Evolutionary conservation across 1,284 basidiomycete species (phyloP).

Genomic region (Rhodotorula sp.): DNA sequence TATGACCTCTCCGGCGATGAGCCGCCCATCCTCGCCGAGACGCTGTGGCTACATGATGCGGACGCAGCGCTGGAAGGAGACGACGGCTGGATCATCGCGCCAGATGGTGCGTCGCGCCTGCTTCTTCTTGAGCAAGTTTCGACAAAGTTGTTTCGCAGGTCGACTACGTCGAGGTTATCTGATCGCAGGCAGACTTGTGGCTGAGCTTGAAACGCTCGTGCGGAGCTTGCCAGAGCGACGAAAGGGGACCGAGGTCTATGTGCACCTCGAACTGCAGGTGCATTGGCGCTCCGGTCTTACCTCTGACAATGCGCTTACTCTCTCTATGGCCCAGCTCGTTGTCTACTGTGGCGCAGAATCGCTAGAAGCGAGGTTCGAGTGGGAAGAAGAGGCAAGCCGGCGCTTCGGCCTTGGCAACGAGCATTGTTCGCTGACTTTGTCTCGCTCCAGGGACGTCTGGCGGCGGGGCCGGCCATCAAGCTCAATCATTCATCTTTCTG

Average conservation of each 20-base stretch:
- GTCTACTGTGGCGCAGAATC: slow-evolving; percentile 7
- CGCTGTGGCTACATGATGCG: neutral
- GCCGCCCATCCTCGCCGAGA: neutral
- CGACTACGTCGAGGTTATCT: no score
- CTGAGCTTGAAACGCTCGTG: slow-evolving; percentile 6
- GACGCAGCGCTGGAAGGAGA: neutral
- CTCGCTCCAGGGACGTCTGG: neutral
- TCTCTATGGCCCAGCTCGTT: neutral
- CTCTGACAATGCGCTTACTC: neutral
- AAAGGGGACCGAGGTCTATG: neutral
- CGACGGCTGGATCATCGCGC: slow-evolving; percentile 4
- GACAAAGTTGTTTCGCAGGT: no score
- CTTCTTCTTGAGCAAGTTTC: neutral
- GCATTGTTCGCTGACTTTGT: neutral
- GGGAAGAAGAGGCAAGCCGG: slow-evolving; percentile 12
- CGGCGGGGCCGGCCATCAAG: neutral
- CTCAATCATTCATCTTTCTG: neutral
- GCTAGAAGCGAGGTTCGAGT: slow-evolving; percentile 9
- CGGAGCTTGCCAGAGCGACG: neutral
- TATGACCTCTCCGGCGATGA: slow-evolving; percentile 1
- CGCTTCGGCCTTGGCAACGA: neutral
- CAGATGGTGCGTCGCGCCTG: neutral
- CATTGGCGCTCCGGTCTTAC: neutral
- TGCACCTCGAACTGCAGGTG: slow-evolving; percentile 15
- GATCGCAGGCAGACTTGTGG: neutral